A percentile compares a stretch with the other conserved stretches of the same genome.
phyloP scores from a whole-genome alignment of 768 basidiomycete species.

The Boletales sp. region DNA sequence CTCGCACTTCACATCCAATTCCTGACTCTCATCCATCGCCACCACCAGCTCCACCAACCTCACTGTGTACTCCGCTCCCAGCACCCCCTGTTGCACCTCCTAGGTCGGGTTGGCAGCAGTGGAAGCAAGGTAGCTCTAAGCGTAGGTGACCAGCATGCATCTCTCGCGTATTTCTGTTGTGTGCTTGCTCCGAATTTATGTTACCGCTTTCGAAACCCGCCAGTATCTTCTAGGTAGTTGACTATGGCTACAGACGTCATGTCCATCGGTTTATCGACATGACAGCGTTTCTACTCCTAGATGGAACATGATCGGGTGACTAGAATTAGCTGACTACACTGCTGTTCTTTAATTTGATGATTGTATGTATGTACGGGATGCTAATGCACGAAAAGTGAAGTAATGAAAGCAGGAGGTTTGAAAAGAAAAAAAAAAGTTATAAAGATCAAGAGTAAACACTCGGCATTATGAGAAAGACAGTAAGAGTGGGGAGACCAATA shows the following conservation, averaged over 20 bases:
- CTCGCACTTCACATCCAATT: slow-evolving; percentile 3
- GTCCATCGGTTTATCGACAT: slow-evolving; percentile 2
- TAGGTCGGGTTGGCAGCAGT: slow-evolving; percentile 58
- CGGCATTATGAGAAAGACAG: slow-evolving; percentile 24
- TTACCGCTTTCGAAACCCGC: not conserved
- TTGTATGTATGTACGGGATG: slow-evolving; percentile 39
- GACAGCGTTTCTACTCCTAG: slow-evolving; percentile 20
- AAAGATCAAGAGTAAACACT: slow-evolving; percentile 35
- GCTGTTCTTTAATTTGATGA: slow-evolving; percentile 40
- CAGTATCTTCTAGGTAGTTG: not conserved
- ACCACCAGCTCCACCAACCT: slow-evolving; percentile 6
- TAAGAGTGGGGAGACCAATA: slow-evolving; percentile 19
- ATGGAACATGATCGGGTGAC: slow-evolving; percentile 22
- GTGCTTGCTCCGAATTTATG: slow-evolving; percentile 3
- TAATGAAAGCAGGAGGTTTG: slow-evolving; percentile 25
- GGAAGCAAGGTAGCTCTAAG: slow-evolving; percentile 25
- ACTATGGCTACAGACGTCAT: slow-evolving; percentile 12
- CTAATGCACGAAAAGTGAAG: slow-evolving; percentile 21
- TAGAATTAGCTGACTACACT: slow-evolving; percentile 51
- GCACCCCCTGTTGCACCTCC: slow-evolving; percentile 16
- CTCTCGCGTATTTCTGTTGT: not conserved
- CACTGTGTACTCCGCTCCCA: slow-evolving; percentile 14
- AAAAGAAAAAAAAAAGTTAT: slow-evolving; percentile 28
- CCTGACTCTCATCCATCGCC: slow-evolving; percentile 13
- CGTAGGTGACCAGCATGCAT: slow-evolving; percentile 14